Conservation (phyloP, 345 rosid genomes). For the Geranium rotundifolium region DNA sequence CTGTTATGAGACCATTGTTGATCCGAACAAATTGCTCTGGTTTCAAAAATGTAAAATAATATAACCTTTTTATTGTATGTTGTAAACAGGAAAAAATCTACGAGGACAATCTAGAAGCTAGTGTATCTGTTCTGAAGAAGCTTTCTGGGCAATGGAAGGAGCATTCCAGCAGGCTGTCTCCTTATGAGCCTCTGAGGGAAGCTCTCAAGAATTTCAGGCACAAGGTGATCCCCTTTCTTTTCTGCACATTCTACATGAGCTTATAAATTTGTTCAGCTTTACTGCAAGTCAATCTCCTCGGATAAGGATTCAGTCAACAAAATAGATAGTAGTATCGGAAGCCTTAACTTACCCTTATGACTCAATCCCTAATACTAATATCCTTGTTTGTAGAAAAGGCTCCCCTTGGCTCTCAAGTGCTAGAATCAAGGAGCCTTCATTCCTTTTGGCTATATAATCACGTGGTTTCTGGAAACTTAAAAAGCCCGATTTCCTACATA, state of each 20-base stretch:
- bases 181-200: constrained; percentile 26
- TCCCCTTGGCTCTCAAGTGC: too few relatives aligned
- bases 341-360: too few relatives aligned
- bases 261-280: too few relatives aligned
- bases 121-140: constrained; percentile 31
- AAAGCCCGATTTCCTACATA: too few relatives aligned
- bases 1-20: neutral
- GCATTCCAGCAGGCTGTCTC: constrained; percentile 21
- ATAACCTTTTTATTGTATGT: neutral
- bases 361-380: too few relatives aligned
- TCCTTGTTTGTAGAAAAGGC: too few relatives aligned
- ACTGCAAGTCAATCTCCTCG: too few relatives aligned
- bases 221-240: constrained; percentile 25
- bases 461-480: too few relatives aligned
- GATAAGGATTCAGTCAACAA: too few relatives aligned
- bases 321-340: too few relatives aligned
- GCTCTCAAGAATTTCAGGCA: constrained; percentile 34
- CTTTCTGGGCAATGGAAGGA: constrained; percentile 38
- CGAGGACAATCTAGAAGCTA: constrained; percentile 39
- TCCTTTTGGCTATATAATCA: too few relatives aligned
- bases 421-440: too few relatives aligned
- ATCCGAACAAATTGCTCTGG: neutral
- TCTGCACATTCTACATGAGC: neutral
- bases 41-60: neutral
- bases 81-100: constrained; percentile 35